Percentiles rank a stretch among this genome's conserved stretches.
Conservation (phyloP, 495 filamentous ascomycete species). For the Trichoderma virens region DNA sequence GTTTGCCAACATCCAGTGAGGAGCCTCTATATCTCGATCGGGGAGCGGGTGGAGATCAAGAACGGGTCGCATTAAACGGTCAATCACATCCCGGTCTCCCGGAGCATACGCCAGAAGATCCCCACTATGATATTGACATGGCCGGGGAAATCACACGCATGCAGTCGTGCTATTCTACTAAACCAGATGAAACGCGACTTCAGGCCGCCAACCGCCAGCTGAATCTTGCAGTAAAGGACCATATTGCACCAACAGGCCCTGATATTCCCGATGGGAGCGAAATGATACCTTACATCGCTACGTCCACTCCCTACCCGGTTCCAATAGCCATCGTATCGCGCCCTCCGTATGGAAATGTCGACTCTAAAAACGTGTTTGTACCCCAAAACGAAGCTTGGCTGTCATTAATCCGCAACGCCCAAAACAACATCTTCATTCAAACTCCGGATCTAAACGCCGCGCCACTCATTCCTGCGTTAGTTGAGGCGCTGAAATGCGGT, state of each 20-base stretch:
- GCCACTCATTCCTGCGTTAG: slow-evolving; percentile 53
- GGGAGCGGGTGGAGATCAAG: slow-evolving; percentile 21
- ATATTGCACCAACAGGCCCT: slow-evolving; percentile 45
- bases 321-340: slow-evolving; percentile 68
- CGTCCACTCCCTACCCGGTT: slow-evolving; percentile 45
- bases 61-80: slow-evolving; percentile 17
- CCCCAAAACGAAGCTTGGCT: slow-evolving; percentile 71
- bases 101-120: slow-evolving; percentile 48
- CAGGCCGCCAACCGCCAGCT: slow-evolving; percentile 54
- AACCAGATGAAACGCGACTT: slow-evolving; percentile 41
- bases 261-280: slow-evolving; percentile 39
- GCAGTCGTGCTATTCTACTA: slow-evolving; percentile 44
- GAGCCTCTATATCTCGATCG: slow-evolving; percentile 21
- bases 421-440: slow-evolving; percentile 59
- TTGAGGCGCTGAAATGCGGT: slow-evolving; percentile 56
- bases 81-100: slow-evolving; percentile 29
- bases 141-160: slow-evolving; percentile 51
- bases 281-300: slow-evolving; percentile 58
- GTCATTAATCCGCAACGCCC: slow-evolving; percentile 56
- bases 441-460: slow-evolving; percentile 69
- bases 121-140: slow-evolving; percentile 56
- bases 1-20: slow-evolving; percentile 15
- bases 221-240: slow-evolving; percentile 51
- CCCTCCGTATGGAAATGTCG: slow-evolving; percentile 54
- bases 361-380: slow-evolving; percentile 47